These are phyloP conservation scores for Thraustochytrium sp. DNA, from an alignment of 352 stramenopile genomes.

Conservation along the genomic window DNA sequence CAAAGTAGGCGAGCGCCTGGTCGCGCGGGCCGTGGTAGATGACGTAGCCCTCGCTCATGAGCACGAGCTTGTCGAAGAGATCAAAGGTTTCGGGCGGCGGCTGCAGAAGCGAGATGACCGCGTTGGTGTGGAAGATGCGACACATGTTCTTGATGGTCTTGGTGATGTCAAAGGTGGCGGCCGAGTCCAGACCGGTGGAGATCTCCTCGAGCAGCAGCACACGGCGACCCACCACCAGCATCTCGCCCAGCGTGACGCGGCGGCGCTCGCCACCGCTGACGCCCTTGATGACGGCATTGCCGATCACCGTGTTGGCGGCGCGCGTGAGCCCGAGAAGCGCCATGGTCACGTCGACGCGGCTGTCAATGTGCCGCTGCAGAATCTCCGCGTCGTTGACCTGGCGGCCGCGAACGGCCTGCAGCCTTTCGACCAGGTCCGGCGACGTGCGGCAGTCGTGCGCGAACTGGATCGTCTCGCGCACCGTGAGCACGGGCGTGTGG, in stretches of 20 bases:
- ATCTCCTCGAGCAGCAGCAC: slow-evolving; percentile 83
- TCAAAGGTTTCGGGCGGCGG: slow-evolving; percentile 84
- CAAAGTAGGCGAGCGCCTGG: slow-evolving; percentile 58
- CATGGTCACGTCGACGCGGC: slow-evolving; percentile 66
- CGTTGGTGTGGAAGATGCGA: slow-evolving; percentile 39
- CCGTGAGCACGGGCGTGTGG: slow-evolving; percentile 79
- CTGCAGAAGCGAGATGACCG: slow-evolving; percentile 57
- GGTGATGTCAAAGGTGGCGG: slow-evolving; percentile 84
- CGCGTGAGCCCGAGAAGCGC: slow-evolving; percentile 71
- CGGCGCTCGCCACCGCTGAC: slow-evolving; percentile 80
- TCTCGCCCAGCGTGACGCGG: slow-evolving; percentile 82
- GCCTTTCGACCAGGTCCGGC: neutral
- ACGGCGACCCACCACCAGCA: slow-evolving; percentile 67
- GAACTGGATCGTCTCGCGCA: slow-evolving; percentile 86
- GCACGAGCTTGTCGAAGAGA: slow-evolving; percentile 90
- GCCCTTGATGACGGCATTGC: slow-evolving; percentile 74
- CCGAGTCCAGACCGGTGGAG: slow-evolving; percentile 81
- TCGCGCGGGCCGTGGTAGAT: slow-evolving; percentile 81
- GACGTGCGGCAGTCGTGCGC: slow-evolving; percentile 62
- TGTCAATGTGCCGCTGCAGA: neutral
- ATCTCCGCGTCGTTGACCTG: neutral
- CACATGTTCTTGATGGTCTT: slow-evolving; percentile 59
- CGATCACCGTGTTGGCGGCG: slow-evolving; percentile 84
- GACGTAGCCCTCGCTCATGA: slow-evolving; percentile 83
- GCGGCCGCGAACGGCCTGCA: neutral